These are phyloP conservation scores for Casuarina glauca DNA, from an alignment of 306 rosid genomes.

Conservation along the genomic window DNA sequence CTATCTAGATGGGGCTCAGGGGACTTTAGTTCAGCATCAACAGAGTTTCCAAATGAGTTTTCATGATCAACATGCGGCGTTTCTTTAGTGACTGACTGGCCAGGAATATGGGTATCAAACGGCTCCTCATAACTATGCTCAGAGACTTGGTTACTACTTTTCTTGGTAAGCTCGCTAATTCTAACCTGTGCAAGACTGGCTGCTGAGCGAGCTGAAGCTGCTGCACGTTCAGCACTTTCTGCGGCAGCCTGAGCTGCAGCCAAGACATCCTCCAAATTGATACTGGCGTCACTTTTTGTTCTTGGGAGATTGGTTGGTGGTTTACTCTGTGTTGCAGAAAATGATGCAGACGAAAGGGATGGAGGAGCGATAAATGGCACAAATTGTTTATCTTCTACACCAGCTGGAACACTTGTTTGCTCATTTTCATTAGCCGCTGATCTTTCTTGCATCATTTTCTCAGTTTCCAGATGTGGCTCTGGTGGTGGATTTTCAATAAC, in stretches of 20 bases:
- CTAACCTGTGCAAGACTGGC: conserved; percentile 84
- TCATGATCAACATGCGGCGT: conserved; percentile 28
- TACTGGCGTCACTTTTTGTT: conserved; percentile 42
- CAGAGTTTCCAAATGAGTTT: conserved; percentile 31
- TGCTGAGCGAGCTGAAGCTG: conserved; percentile 87
- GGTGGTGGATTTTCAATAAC: conserved; percentile 28
- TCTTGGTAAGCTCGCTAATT: conserved; percentile 65
- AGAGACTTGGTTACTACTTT: conserved; percentile 38
- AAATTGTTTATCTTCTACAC: conserved; percentile 61
- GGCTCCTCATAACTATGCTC: conserved; percentile 58
- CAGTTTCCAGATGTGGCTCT: conserved; percentile 29
- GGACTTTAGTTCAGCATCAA: conserved; percentile 13
- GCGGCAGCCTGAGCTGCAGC: conserved; percentile 97
- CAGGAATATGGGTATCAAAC: conserved; percentile 41
- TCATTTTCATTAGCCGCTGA: conserved; percentile 40
- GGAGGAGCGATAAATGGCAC: conserved; percentile 82
- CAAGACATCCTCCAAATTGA: conserved; percentile 80
- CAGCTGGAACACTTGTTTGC: conserved; percentile 44
- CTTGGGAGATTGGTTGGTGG: conserved; percentile 44
- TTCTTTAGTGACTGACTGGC: conserved; percentile 33
- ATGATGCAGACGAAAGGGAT: conserved; percentile 47
- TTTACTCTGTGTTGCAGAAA: conserved; percentile 41
- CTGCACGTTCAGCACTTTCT: conserved; percentile 88
- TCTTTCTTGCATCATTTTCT: conserved; percentile 35
- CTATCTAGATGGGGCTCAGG: conserved; percentile 35